A percentile compares a stretch with the other conserved stretches of the same genome.
Evolutionary conservation across 2,329 filamentous ascomycete genomes (phyloP).

Genomic region (Trichoderma arundinaceum): DNA sequence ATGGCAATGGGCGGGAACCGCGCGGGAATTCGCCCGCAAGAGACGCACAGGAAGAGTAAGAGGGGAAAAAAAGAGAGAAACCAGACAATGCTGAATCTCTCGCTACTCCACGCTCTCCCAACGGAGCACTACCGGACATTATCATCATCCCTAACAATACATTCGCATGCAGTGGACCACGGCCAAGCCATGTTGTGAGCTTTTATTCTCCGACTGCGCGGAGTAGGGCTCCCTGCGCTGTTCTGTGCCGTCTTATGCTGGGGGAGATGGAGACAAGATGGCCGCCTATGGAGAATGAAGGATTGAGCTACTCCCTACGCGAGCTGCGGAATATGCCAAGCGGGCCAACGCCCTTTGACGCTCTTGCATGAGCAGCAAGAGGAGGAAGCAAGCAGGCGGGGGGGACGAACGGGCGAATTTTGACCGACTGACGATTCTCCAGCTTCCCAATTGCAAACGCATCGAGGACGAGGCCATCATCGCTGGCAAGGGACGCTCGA

Average conservation of each 20-base stretch:
- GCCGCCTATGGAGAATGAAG: too few species aligned
- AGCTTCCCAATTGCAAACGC: not conserved
- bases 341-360: not conserved
- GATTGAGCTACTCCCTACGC: too few species aligned
- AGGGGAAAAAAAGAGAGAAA: too few species aligned
- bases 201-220: not conserved
- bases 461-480: not conserved
- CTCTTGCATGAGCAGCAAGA: not conserved
- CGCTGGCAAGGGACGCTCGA: too few species aligned
- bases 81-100: not conserved
- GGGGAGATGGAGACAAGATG: too few species aligned
- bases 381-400: not conserved
- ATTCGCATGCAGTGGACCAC: not conserved
- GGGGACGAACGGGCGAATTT: not conserved
- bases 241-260: too few species aligned
- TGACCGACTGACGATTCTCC: not conserved
- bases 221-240: not conserved
- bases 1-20: not conserved
- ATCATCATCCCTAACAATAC: too few species aligned
- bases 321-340: not conserved
- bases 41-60: not conserved
- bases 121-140: not conserved
- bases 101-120: not conserved
- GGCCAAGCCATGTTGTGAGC: not conserved
- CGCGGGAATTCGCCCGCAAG: not conserved